Base-by-base conservation (phyloP, 179 eudicot species). In the Beta corolliflora region DNA sequence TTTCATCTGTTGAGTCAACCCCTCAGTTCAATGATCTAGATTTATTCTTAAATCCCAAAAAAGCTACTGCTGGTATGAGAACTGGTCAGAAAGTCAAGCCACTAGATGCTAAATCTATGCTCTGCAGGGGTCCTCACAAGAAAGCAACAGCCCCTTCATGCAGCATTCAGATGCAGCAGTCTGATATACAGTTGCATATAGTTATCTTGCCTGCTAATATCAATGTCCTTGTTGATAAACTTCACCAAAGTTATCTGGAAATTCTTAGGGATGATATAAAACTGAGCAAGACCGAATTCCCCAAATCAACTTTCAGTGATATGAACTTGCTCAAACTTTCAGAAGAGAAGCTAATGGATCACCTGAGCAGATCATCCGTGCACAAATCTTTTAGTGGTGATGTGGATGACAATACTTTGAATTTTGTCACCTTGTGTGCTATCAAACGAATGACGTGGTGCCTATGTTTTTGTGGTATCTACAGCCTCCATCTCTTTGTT, bases 371-470 rank as follows among this genome's bases (percentile, higher is more conserved):
- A 76, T 81, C 60, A 75, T 75, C 67, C 31, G 71, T 50, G 25
- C 73, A 76, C 29, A 72, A 72, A 78, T 81, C 81, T 61, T 83
- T 25, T 81, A 55, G 64, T 54, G 75, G 82, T 83, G 67, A 82
- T 50, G 67, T 75, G 71, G 84, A 84, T 79, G 87, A 81, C 64
- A 80, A 50, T 36, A 36, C 41, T 29, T 72, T 80, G 75, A 73
- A 85, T 25, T 77, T 87, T 77, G 60, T 87, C 69, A 60, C 85
- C 68, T 75, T 92, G 61, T 88, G 88, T 84, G 89, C 91, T 77
- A 88, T 92, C 74, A 92, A 92, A 81, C 93, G 88, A 81, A 89
- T 91, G 92, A 83, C 89, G 69, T 92, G 91, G 91, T 91, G 89
- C 87, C 84, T 92, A 63, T 89, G 91, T 81, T 89, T 81, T 83